Conservation (phyloP, 768 basidiomycete species). For the Russula dissimulans region DNA sequence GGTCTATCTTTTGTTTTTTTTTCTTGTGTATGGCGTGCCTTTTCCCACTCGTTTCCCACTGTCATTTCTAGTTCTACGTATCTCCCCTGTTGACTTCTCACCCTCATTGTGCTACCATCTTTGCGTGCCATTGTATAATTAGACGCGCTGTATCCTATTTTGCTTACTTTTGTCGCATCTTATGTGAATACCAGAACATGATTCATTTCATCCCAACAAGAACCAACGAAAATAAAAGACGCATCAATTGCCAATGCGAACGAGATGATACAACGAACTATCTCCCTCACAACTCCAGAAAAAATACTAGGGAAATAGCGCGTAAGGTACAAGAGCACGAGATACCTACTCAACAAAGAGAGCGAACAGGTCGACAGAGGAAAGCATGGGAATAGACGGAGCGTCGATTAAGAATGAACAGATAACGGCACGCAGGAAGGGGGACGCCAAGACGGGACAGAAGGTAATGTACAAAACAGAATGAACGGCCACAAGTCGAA, state of each 20-base stretch:
- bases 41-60: neutral
- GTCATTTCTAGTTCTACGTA: neutral
- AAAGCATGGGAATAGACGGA: constrained; percentile 4
- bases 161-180: neutral
- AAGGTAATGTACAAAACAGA: constrained; percentile 2
- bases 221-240: neutral
- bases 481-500: neutral
- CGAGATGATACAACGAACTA: constrained; percentile 12
- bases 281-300: neutral
- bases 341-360: neutral
- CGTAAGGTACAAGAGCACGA: constrained; percentile 9
- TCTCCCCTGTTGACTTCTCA: neutral
- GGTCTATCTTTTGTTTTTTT: neutral
- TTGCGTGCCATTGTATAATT: constrained; percentile 5
- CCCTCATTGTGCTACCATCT: neutral
- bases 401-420: neutral
- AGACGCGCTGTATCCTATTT: constrained; percentile 8
- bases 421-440: neutral
- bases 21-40: neutral
- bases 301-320: neutral
- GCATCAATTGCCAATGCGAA: constrained; percentile 13
- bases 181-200: neutral
- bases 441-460: neutral
- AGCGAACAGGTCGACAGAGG: neutral
- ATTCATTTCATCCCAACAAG: neutral